Conservation (phyloP, 352 stramenopile genomes). For the Globisporangium mamillatum region DNA sequence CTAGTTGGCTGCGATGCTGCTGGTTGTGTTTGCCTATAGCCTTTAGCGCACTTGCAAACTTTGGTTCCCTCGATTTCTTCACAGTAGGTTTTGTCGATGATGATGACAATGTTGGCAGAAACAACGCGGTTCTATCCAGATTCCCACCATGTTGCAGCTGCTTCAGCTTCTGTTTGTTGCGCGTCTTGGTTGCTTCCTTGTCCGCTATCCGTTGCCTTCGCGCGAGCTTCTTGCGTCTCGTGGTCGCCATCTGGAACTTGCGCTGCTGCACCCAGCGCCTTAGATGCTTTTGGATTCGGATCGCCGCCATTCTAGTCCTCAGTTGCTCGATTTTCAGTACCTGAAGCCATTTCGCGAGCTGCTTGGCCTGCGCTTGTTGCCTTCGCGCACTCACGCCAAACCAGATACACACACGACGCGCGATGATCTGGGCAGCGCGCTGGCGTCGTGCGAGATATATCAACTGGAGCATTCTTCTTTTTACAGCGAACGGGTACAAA, state of each 20-base stretch:
- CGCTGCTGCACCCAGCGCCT: slow-evolving; percentile 45
- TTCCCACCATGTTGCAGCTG: background rate
- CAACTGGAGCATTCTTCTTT: slow-evolving; percentile 28
- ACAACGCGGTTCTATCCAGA: background rate
- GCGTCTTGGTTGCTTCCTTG: slow-evolving; percentile 19
- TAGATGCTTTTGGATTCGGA: slow-evolving; percentile 50
- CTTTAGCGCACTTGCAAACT: slow-evolving; percentile 10
- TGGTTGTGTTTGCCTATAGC: background rate
- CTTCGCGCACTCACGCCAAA: slow-evolving; percentile 14
- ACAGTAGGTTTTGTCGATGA: background rate
- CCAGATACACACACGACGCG: slow-evolving; percentile 21
- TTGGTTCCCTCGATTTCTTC: slow-evolving; percentile 6
- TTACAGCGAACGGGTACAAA: slow-evolving; percentile 44
- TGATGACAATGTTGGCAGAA: background rate
- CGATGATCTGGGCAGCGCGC: slow-evolving; percentile 22
- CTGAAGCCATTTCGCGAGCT: slow-evolving; percentile 27
- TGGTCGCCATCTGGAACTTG: slow-evolving; percentile 31
- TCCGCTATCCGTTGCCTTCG: slow-evolving; percentile 22
- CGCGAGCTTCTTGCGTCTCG: slow-evolving; percentile 30
- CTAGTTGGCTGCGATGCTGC: background rate
- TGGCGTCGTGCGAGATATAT: slow-evolving; percentile 22
- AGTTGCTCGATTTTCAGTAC: slow-evolving; percentile 26
- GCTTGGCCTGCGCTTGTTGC: slow-evolving; percentile 15
- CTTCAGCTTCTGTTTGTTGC: background rate
- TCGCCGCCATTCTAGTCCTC: slow-evolving; percentile 16